Evolutionary conservation across 805 yeast genomes (phyloP), one percentile per base, ranked within the genome.

Genomic region (Candida coquimbonensis): DNA sequence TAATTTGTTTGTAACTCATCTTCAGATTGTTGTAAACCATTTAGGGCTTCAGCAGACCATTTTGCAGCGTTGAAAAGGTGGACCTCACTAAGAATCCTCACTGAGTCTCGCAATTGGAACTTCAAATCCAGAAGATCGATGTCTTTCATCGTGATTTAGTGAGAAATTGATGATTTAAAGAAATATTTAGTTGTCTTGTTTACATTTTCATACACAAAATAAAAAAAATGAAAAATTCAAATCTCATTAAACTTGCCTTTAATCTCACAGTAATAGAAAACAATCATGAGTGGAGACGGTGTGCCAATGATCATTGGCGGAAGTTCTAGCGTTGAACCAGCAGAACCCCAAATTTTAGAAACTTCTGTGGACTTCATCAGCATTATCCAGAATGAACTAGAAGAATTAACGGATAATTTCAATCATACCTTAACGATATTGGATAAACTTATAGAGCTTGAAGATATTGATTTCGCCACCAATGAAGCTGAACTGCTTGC

Each of bases 11-110:
- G 12, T 9, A 11, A 26, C n/a, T 39, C 51, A 26, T 44, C 40
- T n/a, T 55, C 53, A 24, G 29, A 14, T 31, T 53, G 64, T 9
- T 53, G 64, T 9, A 47, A 21, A 4, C 91, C 95, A 54, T 73
- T 74, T 19, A 84, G 66, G 1, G 95, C 95, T 56, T 88, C 96
- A 3, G 87, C 81, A 1, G 81, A 72, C 95, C 95, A 89, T 67
- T 87, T 87, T 4, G 95, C 78, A 0, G 89, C 81, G 43, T 79
- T 80, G 55, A 73, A 72, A 12, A 88, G 68, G 48, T 84, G 78
- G 49, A 87, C 67, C 32, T 76, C 74, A 1, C 78, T 61, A 17
- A 87, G 67, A 5, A 69, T 66, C 25, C 52, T 50, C 5, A 72
- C 65, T 2, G 84, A 73, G 36, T 59, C 62, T 21, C 73, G 57